Base-by-base conservation (phyloP, 179 eudicot species). In the Beta lomatogona region DNA sequence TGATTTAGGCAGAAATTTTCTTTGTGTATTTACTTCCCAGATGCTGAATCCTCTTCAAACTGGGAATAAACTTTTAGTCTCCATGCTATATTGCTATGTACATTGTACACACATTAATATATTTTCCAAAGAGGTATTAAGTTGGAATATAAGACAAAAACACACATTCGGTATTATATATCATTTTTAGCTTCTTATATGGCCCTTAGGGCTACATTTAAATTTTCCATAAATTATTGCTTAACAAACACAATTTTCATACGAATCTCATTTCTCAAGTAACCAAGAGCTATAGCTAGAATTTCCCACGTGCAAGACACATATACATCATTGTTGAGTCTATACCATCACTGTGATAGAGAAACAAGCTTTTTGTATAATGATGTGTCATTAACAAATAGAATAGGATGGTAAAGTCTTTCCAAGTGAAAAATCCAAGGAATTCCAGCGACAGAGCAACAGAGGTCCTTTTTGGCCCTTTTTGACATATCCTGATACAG, bases 351-450 rank as follows among this genome's bases (percentile, higher is more conserved):
- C 12, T 25, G 52, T 21, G 79, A 45, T 53, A 64, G 18, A 10
- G 57, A 64, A 77, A 25, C 71, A 63, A 77, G 79, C 21, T 28
- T 48, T 16, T 63, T 22, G 58, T 25, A 63, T 10, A 59, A 77
- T 22, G 9, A 60, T 41, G 22, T 11, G 52, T 13, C 25, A 59
- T 60, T n/a, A 41, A n/a, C 55, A 44, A 28, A 1, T 36, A 36
- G 41, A 36, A 76, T 28, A 19, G 61, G 4, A 44, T 60, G 41
- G 44, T 64, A 63, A 13, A 61, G 71, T 54, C 16, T 59, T 75
- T 21, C 68, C 46, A 31, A 75, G 48, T 6, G 66, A 45, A 76
- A 25, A 48, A 36, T 52, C 58, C 18, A 61, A 77, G 58, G 28
- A 36, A 76, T n/a, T 52, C 7, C 13, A 14, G 15, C 9, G 14